Base-by-base conservation (phyloP, 768 basidiomycete genomes). In the Hirschioporus abietinus region DNA sequence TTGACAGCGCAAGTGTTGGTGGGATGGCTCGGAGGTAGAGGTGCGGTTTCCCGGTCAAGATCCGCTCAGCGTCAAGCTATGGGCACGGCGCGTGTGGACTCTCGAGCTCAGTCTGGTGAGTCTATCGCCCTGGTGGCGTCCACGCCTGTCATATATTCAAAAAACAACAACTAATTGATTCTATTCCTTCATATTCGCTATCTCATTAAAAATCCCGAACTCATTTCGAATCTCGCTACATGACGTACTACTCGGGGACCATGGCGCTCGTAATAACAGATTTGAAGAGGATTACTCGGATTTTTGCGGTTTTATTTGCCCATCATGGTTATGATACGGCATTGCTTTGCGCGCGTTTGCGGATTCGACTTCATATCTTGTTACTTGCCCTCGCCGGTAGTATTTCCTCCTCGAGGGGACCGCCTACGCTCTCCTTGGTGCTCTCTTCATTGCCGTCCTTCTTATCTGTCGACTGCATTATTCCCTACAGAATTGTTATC, bases 1-100 rank as follows among this genome's bases (percentile, higher is more conserved):
- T 36, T n/a, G 35, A 17, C 70, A 98, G 96, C 84, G 97, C 58
- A 99, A 99, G 81, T 99, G 96, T 78, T 99, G 97, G 97, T 99
- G 97, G 97, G 97, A 99, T 72, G 96, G 96, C 12, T 82, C 95
- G 52, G 95, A 96, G 70, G 88, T 96, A 23, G 92, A 97, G 65
- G 74, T 98, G 58, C 86, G 90, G 8, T 81, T 83, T 4, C 75
- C 80, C 0, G 86, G 80, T 4, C 83, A 82, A 42, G 78, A 85
- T 63, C 79, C 83, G 9, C 80, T 84, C 71, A 79, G 77, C 10
- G 85, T 96, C 71, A 98, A 98, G 78, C 83, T 99, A 60, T 99
- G 97, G 96, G 95, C 96, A 23, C 86, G 97, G 66, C 82, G 97
- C 66, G 97, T 99, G 18, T 99, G 97, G 97, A 99, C 97, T 10